phyloP scores from a whole-genome alignment of 176 grass and related monocot genomes.

The Alloteropsis semialata region DNA sequence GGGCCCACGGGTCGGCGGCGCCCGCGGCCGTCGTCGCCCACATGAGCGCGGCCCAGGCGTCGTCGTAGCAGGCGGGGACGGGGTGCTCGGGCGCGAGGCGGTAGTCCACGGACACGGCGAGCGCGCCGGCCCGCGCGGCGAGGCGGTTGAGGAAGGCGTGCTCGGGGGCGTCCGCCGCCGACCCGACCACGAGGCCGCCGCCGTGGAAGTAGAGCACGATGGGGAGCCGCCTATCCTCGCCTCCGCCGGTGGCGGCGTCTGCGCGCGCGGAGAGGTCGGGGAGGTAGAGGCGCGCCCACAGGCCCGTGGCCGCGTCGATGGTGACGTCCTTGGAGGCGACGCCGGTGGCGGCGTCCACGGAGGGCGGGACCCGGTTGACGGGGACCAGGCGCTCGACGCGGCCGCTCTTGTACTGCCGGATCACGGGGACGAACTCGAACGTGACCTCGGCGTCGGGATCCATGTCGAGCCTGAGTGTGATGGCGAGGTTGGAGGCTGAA shows the following conservation, averaged over 20 bases:
- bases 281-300: slow-evolving; percentile 61
- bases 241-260: background rate
- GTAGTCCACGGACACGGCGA: slow-evolving; percentile 67
- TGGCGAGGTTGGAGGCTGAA: no score
- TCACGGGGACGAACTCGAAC: slow-evolving; percentile 53
- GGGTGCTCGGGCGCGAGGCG: slow-evolving; percentile 70
- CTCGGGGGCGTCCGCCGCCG: slow-evolving; percentile 36
- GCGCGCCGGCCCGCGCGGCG: slow-evolving; percentile 21
- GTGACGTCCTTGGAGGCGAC: slow-evolving; percentile 47
- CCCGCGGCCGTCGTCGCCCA: background rate
- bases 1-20: slow-evolving; percentile 17
- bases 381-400: slow-evolving; percentile 43
- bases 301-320: slow-evolving; percentile 36
- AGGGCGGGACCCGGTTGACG: slow-evolving; percentile 10
- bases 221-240: background rate
- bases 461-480: background rate
- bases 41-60: slow-evolving; percentile 34
- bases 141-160: slow-evolving; percentile 57
- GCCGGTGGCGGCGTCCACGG: slow-evolving; percentile 46
- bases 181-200: slow-evolving; percentile 36
- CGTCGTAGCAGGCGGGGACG: slow-evolving; percentile 56
- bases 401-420: slow-evolving; percentile 56
- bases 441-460: slow-evolving; percentile 43
- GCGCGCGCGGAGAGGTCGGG: slow-evolving; percentile 1
- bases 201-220: slow-evolving; percentile 60